phyloP scores from a whole-genome alignment of 2,329 filamentous ascomycete species.

The Cercospora janseana region DNA sequence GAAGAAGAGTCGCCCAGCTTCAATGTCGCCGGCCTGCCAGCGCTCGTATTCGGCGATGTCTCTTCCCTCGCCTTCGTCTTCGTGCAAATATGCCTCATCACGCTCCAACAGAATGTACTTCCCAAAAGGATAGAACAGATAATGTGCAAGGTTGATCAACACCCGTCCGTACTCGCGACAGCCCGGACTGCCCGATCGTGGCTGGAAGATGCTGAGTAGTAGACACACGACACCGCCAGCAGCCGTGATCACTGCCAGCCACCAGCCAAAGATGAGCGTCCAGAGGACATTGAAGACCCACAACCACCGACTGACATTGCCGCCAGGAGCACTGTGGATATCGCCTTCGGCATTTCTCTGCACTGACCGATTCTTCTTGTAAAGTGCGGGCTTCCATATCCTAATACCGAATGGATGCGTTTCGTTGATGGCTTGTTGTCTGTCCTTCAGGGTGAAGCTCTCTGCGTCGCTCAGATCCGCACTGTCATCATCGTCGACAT shows the following conservation, averaged over 20 bases:
- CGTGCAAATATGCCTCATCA: conserved; percentile 89
- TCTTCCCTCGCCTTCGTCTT: conserved; percentile 91
- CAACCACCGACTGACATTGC: conserved; percentile 78
- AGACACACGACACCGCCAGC: conserved; percentile 76
- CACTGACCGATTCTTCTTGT: conserved; percentile 96
- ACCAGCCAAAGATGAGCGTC: conserved; percentile 94
- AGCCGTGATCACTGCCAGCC: conserved; percentile 76
- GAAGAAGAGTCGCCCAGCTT: conserved; percentile 94
- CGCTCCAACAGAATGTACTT: conserved; percentile 92
- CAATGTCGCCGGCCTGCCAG: conserved; percentile 96
- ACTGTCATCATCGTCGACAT: conserved; percentile 59
- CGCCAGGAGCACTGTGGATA: conserved; percentile 91
- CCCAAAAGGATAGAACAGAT: conserved; percentile 94
- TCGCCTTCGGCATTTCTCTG: conserved; percentile 95
- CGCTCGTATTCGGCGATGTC: conserved; percentile 99
- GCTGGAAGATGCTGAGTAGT: conserved; percentile 70
- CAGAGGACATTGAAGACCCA: conserved; percentile 85
- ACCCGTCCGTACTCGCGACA: conserved; percentile 82
- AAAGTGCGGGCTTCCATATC: conserved; percentile 96
- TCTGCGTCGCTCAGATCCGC: conserved; percentile 83
- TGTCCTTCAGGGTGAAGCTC: conserved; percentile 95
- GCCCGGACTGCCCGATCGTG: conserved; percentile 62
- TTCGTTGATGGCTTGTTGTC: conserved; percentile 96
- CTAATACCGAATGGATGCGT: conserved; percentile 98
- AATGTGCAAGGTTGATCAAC: conserved; percentile 77